These are phyloP conservation scores for Colletotrichum musicola DNA, from an alignment of 2,329 filamentous ascomycete genomes.

Conservation along the genomic window DNA sequence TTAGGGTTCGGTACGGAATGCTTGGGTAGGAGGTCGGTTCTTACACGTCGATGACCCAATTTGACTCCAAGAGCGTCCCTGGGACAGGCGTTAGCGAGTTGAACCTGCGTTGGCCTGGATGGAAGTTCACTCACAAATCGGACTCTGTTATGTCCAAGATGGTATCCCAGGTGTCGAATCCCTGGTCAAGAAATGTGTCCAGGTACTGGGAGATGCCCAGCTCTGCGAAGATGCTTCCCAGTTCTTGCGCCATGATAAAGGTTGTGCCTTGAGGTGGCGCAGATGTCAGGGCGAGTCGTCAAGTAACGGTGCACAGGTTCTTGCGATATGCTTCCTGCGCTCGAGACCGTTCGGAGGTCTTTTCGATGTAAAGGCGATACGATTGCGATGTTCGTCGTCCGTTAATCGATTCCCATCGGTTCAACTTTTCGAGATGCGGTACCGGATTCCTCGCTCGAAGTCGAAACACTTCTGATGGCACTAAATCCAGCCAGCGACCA, in stretches of 20 bases:
- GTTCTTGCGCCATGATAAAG: constrained; percentile 63
- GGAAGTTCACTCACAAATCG: constrained; percentile 72
- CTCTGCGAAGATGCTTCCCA: constrained; percentile 77
- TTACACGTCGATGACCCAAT: constrained; percentile 82
- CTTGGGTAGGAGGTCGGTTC: constrained; percentile 42
- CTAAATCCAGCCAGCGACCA: constrained; percentile 9
- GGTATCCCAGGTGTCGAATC: constrained; percentile 88
- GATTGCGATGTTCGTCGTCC: neutral
- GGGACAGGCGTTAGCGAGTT: neutral
- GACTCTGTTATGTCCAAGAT: constrained; percentile 87
- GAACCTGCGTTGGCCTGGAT: neutral
- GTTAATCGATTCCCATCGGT: constrained; percentile 19
- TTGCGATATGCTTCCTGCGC: neutral
- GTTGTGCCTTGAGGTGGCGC: neutral
- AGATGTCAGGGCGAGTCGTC: neutral
- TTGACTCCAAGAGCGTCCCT: constrained; percentile 83
- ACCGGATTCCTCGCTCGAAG: constrained; percentile 18
- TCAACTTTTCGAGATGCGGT: constrained; percentile 8
- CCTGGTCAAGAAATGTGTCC: constrained; percentile 78
- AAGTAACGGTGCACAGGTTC: too few relatives aligned
- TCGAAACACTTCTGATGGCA: constrained; percentile 26
- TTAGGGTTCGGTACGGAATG: neutral
- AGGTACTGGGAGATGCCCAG: constrained; percentile 85
- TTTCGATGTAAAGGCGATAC: neutral
- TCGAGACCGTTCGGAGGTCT: neutral